Base-by-base conservation (phyloP, 2,329 filamentous ascomycete genomes). In the Penicillium sp. region DNA sequence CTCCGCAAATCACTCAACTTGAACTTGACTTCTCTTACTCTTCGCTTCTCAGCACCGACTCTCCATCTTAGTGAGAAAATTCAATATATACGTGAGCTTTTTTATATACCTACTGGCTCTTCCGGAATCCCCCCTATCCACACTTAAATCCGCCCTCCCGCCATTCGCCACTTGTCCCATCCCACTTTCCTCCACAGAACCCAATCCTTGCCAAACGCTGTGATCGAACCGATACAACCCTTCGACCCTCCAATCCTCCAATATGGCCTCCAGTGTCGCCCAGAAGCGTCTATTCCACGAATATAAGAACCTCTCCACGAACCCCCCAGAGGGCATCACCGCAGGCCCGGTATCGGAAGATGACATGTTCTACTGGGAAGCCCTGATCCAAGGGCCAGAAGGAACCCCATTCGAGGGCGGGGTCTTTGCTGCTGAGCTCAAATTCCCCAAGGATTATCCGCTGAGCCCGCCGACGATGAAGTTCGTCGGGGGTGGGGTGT, bases 391-490 rank as follows among this genome's bases (percentile, higher is more conserved):
- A 66, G 92, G 92, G 0, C 92, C 92, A 9, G 89, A 95, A 59
- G 92, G 84, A 46, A 98, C 92, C 1, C 92, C 92, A 1, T 98
- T 94, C 56, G 90, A 94, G 71, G 90, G 89, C 42, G 92, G 92
- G 36, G 80, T 98, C 42, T 98, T 96, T 64, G 87, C 89, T 28
- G 92, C 92, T 16, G 88, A 95, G 67, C 78, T 98, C 54, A 88
- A 83, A 57, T 98, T 98, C 59, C 90, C 92, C 4, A 85, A 85
- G 60, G 92, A 98, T 66, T 98, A 98, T 59, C 92, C 92, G n/a
- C 77, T 96, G 4, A 85, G 89, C 52, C 92, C 92, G 45, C 92
- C 92, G 6, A 88, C 84, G 27, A 96, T 98, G 90, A 87, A 84
- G 65, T 98, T 98, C 65, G 72, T 93, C 35, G 85, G 85, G 37